These are phyloP conservation scores for Theileria orientalis DNA, from an alignment of 169 alveolate genomes.

Conservation along the genomic window DNA sequence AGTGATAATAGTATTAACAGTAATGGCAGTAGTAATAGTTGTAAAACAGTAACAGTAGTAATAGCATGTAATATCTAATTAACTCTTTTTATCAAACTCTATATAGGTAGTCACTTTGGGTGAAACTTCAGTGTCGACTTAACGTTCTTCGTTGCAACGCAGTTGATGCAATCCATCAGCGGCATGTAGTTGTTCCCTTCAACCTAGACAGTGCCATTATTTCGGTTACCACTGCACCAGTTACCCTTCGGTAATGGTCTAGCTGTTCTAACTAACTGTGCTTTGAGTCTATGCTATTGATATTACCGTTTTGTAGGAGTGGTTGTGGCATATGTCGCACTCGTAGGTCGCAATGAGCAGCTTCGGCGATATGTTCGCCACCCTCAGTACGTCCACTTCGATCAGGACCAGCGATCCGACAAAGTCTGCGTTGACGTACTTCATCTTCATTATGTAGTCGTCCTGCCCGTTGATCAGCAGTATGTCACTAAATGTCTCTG, in stretches of 20 bases:
- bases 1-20: too few species aligned
- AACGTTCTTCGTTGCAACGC: constrained; percentile 80
- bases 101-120: constrained; percentile 25
- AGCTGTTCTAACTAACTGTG: neutral
- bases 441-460: constrained; percentile 80
- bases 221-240: neutral
- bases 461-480: constrained; percentile 70
- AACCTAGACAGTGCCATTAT: constrained; percentile 65
- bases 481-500: constrained; percentile 60
- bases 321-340: constrained; percentile 93
- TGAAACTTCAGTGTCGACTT: constrained; percentile 83
- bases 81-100: constrained; percentile 64
- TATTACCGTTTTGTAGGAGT: constrained; percentile 78
- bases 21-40: too few species aligned
- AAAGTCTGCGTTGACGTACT: constrained; percentile 86
- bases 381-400: constrained; percentile 88
- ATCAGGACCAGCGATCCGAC: constrained; percentile 85
- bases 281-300: too few species aligned
- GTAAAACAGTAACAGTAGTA: neutral
- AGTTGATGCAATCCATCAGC: constrained; percentile 87
- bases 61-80: neutral
- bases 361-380: constrained; percentile 90
- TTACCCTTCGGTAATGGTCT: neutral
- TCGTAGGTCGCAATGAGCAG: constrained; percentile 91
- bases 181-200: constrained; percentile 88